These are phyloP conservation scores for Climacium dendroides DNA, from an alignment of 225 moss, liverwort and hornwort genomes.

Conservation along the genomic window DNA sequence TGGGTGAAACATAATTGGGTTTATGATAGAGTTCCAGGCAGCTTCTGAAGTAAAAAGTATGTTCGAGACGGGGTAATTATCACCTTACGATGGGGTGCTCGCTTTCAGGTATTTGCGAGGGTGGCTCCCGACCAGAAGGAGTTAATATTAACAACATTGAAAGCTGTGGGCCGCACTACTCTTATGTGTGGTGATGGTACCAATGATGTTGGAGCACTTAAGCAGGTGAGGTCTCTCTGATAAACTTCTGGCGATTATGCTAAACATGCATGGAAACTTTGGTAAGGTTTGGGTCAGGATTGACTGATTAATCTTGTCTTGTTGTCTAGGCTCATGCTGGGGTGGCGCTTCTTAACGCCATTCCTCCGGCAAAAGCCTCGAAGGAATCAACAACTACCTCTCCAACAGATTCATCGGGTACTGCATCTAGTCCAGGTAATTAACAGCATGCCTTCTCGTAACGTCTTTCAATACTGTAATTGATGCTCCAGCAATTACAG, in stretches of 20 bases:
- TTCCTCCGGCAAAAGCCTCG: conserved; percentile 48
- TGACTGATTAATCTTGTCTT: neutral
- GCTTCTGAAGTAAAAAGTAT: neutral
- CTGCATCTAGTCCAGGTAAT: conserved; percentile 30
- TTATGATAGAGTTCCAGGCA: neutral
- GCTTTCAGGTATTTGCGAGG: conserved; percentile 81
- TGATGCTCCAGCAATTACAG: neutral
- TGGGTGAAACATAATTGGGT: neutral
- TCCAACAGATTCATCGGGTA: conserved; percentile 4
- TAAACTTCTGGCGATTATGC: neutral
- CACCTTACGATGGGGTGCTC: neutral
- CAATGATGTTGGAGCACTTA: conserved; percentile 96
- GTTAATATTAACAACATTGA: conserved; percentile 76
- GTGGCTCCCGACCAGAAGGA: conserved; percentile 99
- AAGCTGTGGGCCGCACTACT: conserved; percentile 73
- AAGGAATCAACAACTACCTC: neutral
- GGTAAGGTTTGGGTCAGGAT: neutral
- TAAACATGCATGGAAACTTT: neutral
- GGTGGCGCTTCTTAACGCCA: conserved; percentile 88
- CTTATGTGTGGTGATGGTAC: conserved; percentile 99
- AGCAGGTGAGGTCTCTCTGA: conserved; percentile 43
- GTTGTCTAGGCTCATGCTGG: conserved; percentile 76
- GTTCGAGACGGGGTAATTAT: neutral
- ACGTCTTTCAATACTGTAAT: neutral
- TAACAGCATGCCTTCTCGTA: neutral